These are phyloP conservation scores for Emergomyces pasteurianus DNA, from an alignment of 2,329 filamentous ascomycete genomes.

Conservation along the genomic window DNA sequence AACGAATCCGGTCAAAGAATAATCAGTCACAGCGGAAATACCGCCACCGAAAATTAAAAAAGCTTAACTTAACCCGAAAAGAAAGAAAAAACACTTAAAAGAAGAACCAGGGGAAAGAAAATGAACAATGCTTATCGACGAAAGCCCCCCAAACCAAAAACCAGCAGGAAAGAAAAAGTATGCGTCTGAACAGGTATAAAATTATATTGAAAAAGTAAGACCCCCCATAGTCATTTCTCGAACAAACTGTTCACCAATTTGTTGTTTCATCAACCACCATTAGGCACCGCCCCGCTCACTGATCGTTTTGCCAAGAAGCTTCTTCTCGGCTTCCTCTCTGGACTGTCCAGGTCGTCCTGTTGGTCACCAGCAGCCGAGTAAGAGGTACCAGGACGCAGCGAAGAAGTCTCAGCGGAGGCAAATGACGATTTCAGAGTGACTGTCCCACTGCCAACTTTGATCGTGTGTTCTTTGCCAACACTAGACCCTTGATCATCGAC, in stretches of 20 bases:
- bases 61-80: not conserved
- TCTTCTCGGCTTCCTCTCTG: conserved; percentile 31
- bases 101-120: not conserved
- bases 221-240: not conserved
- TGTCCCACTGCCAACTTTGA: conserved; percentile 60
- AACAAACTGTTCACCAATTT: not conserved
- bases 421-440: conserved; percentile 68
- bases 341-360: conserved; percentile 22
- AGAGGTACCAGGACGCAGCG: conserved; percentile 25
- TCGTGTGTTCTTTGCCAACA: conserved; percentile 54
- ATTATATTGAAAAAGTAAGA: conserved; percentile 4
- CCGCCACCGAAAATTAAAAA: not conserved
- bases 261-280: conserved; percentile 16
- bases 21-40: not conserved
- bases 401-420: conserved; percentile 35
- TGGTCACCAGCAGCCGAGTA: conserved; percentile 20
- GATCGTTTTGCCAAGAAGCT: conserved; percentile 37
- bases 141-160: not conserved
- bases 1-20: not conserved
- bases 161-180: conserved; percentile 5
- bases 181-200: not conserved
- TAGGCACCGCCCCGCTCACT: conserved; percentile 13
- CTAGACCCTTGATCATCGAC: conserved; percentile 66
- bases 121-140: not conserved
- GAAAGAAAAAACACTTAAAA: not conserved